phyloP scores from a whole-genome alignment of 257 asterid genomes.

The Nicotiana sylvestris region DNA sequence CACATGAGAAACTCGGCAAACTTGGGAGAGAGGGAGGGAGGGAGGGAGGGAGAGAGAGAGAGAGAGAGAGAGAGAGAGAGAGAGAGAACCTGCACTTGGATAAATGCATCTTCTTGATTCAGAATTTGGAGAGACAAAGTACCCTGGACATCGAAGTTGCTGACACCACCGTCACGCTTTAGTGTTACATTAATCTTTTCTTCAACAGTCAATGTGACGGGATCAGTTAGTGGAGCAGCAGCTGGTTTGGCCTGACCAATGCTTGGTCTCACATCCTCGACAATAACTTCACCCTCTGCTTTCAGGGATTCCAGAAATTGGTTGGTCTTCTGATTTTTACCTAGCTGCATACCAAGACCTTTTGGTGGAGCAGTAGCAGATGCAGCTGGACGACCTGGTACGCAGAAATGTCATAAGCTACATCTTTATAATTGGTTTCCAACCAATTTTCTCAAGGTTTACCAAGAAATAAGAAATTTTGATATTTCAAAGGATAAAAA shows the following conservation, averaged over 20 bases:
- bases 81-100: conserved; percentile 82
- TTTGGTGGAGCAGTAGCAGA: conserved; percentile 83
- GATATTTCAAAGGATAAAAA: neutral
- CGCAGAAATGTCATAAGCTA: conserved; percentile 16
- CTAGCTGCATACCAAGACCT: conserved; percentile 88
- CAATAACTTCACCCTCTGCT: conserved; percentile 88
- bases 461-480: neutral
- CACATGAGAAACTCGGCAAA: neutral
- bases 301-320: conserved; percentile 87
- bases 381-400: conserved; percentile 65
- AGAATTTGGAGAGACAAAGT: conserved; percentile 77
- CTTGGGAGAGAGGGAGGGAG: neutral
- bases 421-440: neutral
- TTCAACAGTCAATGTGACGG: conserved; percentile 79
- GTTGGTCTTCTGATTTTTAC: conserved; percentile 73
- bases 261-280: conserved; percentile 77
- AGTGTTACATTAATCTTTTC: conserved; percentile 70
- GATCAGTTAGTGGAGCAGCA: conserved; percentile 75
- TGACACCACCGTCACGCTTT: conserved; percentile 83
- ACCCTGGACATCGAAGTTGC: conserved; percentile 86
- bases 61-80: conserved; percentile 5
- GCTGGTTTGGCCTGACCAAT: conserved; percentile 63
- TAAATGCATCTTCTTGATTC: conserved; percentile 74
- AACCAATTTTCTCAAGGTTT: neutral
- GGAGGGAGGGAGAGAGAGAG: too few relatives aligned